Percentiles rank a stretch among this genome's conserved stretches.
These are phyloP conservation scores for Moricandia arvensis DNA, from an alignment of 345 rosid species.

Conservation along the genomic window DNA sequence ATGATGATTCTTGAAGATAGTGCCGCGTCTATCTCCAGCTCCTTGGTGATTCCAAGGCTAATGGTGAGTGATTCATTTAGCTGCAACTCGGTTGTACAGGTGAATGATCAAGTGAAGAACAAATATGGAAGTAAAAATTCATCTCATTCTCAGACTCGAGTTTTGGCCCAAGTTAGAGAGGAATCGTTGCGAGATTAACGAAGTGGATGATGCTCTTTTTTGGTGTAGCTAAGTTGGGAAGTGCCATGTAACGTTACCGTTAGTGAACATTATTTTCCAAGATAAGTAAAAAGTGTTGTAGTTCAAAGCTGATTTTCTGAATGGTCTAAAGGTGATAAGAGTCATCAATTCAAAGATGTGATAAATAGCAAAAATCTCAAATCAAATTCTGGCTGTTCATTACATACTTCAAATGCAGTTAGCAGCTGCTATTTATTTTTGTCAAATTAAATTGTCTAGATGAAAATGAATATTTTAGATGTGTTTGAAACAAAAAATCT, in stretches of 20 bases:
- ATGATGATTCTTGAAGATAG: conserved; percentile 18
- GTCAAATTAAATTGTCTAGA: background rate
- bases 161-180: background rate
- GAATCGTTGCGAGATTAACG: background rate
- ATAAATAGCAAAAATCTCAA: background rate
- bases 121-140: background rate
- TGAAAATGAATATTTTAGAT: no score
- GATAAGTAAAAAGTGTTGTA: background rate
- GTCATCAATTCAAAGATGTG: background rate
- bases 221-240: no score
- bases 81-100: background rate
- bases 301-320: conserved; percentile 44
- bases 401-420: background rate
- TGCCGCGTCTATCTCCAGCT: background rate
- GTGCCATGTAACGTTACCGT: no score
- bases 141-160: conserved; percentile 5
- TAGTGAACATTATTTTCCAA: no score
- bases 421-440: background rate
- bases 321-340: conserved; percentile 63
- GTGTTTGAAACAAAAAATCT: background rate
- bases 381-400: background rate
- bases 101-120: background rate
- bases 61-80: conserved; percentile 9
- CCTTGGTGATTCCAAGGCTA: conserved; percentile 13
- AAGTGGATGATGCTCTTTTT: no score